Percentiles rank a stretch among this genome's conserved stretches.
phyloP scores from a whole-genome alignment of 2,329 filamentous ascomycete genomes.

The Ophiostoma populinum region DNA sequence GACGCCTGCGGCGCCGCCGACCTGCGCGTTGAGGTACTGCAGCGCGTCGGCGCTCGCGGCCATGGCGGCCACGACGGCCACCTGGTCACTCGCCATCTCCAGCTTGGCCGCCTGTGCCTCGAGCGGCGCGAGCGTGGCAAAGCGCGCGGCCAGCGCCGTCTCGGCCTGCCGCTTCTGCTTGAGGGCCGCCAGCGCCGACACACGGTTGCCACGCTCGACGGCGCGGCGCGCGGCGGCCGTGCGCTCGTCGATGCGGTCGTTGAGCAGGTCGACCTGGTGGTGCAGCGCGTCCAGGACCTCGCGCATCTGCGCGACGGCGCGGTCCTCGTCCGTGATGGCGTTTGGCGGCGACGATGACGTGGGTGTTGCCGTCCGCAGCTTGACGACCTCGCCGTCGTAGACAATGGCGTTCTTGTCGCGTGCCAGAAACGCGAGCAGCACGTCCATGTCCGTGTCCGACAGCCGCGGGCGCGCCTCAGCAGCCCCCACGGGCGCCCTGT shows the following conservation, averaged over 20 bases:
- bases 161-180: conserved; percentile 73
- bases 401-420: conserved; percentile 44
- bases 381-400: conserved; percentile 53
- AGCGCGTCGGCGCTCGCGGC: conserved; percentile 59
- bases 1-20: conserved; percentile 61
- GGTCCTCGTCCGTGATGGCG: conserved; percentile 61
- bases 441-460: conserved; percentile 47
- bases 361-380: conserved; percentile 37
- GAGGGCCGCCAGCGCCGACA: conserved; percentile 60
- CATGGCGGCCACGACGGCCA: conserved; percentile 72
- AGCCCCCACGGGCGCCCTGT: not conserved
- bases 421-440: conserved; percentile 52
- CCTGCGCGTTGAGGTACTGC: conserved; percentile 52
- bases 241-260: conserved; percentile 48
- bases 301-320: conserved; percentile 68
- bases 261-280: conserved; percentile 51
- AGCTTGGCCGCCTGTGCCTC: conserved; percentile 73
- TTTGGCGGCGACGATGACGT: conserved; percentile 29
- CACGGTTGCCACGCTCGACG: conserved; percentile 50
- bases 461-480: conserved; percentile 27
- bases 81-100: conserved; percentile 69
- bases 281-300: conserved; percentile 59
- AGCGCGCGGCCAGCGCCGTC: conserved; percentile 25
- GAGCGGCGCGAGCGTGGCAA: conserved; percentile 36
- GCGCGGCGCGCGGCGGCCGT: conserved; percentile 41